Conservation (phyloP, 2,329 filamentous ascomycete species). For the Nigrospora sphaerica region DNA sequence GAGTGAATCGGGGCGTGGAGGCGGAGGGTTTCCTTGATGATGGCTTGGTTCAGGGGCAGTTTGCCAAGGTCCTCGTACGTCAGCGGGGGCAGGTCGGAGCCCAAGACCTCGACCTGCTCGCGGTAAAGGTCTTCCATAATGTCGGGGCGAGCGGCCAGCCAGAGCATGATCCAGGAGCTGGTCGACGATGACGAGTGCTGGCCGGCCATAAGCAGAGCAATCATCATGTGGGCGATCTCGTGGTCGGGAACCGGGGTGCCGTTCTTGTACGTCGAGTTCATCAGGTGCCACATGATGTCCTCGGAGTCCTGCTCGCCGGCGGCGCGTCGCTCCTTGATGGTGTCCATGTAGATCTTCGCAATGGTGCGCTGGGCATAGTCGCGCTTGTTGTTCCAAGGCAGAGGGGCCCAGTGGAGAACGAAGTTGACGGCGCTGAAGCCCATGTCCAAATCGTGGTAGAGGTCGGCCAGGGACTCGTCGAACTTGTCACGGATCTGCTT, state of each 20-base stretch:
- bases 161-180: slow-evolving; percentile 77
- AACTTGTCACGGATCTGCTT: slow-evolving; percentile 75
- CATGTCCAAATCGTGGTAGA: slow-evolving; percentile 87
- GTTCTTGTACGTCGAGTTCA: slow-evolving; percentile 80
- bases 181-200: slow-evolving; percentile 86
- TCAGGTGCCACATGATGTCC: slow-evolving; percentile 88
- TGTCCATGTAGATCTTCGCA: slow-evolving; percentile 74
- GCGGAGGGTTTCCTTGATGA: slow-evolving; percentile 87
- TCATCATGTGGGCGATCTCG: slow-evolving; percentile 90
- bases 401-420: slow-evolving; percentile 78
- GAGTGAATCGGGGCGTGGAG: slow-evolving; percentile 91
- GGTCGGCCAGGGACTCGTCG: slow-evolving; percentile 69
- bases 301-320: slow-evolving; percentile 42
- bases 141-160: slow-evolving; percentile 68
- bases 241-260: slow-evolving; percentile 71
- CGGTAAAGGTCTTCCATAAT: slow-evolving; percentile 75
- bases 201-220: slow-evolving; percentile 84
- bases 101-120: slow-evolving; percentile 71
- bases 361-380: slow-evolving; percentile 76
- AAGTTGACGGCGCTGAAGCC: slow-evolving; percentile 88
- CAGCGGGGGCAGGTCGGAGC: slow-evolving; percentile 66
- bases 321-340: slow-evolving; percentile 65
- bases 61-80: slow-evolving; percentile 71
- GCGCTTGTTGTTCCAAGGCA: slow-evolving; percentile 80
- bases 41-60: slow-evolving; percentile 73